These are phyloP conservation scores for Trametes elegans DNA, from an alignment of 768 basidiomycete species.

Conservation along the genomic window DNA sequence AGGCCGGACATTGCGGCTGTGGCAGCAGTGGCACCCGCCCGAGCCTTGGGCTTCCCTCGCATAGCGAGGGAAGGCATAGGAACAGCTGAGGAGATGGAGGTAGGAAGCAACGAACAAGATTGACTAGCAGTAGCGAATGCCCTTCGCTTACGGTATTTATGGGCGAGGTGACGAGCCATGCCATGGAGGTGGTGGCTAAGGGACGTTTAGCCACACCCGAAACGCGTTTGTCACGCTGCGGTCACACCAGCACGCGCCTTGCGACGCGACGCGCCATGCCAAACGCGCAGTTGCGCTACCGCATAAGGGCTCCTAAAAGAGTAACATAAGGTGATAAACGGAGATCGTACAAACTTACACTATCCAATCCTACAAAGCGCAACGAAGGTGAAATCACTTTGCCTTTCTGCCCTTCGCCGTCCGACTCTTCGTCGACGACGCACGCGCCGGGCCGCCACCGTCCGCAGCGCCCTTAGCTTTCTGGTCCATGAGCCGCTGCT, in stretches of 20 bases:
- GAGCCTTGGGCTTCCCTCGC: no score
- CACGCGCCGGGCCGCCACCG: conserved; percentile 6
- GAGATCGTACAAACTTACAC: conserved; percentile 15
- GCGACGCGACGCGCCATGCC: background rate
- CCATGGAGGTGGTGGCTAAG: background rate
- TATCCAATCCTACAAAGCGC: conserved; percentile 6
- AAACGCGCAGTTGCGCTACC: no score
- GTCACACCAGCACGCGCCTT: background rate
- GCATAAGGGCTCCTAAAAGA: background rate
- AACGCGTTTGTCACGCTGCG: conserved; percentile 2
- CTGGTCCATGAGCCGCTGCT: conserved; percentile 52
- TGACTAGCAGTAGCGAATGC: background rate
- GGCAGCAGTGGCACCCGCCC: no score
- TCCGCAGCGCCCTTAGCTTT: conserved; percentile 35
- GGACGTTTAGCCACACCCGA: background rate
- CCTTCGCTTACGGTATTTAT: background rate
- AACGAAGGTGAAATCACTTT: conserved; percentile 1
- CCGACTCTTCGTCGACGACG: conserved; percentile 2
- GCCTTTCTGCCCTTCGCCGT: conserved; percentile 13
- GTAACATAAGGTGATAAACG: background rate
- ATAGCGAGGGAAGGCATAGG: no score
- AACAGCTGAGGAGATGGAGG: background rate
- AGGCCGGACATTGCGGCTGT: no score
- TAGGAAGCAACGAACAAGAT: background rate
- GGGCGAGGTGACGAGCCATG: background rate